A percentile compares a stretch with the other conserved stretches of the same genome.
These are phyloP conservation scores for Oemleria cerasiformis DNA, from an alignment of 306 rosid genomes.

Conservation along the genomic window DNA sequence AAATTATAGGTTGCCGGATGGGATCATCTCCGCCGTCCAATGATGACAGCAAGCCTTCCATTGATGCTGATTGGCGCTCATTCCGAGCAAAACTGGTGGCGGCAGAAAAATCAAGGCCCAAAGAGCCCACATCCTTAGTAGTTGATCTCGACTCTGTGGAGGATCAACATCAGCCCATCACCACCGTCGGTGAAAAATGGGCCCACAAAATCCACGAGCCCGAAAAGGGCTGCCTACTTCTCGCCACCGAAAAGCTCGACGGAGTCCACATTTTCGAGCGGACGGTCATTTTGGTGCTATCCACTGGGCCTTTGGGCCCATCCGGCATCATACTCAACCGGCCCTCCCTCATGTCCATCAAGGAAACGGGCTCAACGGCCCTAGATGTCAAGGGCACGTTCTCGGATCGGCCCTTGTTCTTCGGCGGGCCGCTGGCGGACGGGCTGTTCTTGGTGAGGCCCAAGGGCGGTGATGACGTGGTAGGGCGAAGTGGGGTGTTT, in stretches of 20 bases:
- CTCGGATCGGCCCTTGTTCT: slow-evolving; percentile 64
- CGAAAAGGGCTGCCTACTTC: slow-evolving; percentile 81
- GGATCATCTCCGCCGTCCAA: slow-evolving; percentile 41
- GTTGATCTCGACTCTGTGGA: slow-evolving; percentile 46
- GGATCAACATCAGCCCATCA: slow-evolving; percentile 40
- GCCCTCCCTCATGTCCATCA: slow-evolving; percentile 83
- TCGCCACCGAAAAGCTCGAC: slow-evolving; percentile 74
- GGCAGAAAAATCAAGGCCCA: slow-evolving; percentile 35
- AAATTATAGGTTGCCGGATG: slow-evolving; percentile 41
- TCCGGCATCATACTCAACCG: slow-evolving; percentile 73
- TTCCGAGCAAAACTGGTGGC: slow-evolving; percentile 86
- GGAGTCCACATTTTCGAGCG: slow-evolving; percentile 88
- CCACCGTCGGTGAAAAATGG: slow-evolving; percentile 71
- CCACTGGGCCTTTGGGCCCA: slow-evolving; percentile 70
- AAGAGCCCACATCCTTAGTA: slow-evolving; percentile 25
- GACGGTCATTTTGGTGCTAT: slow-evolving; percentile 64
- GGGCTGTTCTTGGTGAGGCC: slow-evolving; percentile 70
- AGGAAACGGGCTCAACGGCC: slow-evolving; percentile 70
- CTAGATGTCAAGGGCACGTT: slow-evolving; percentile 61
- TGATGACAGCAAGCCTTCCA: slow-evolving; percentile 34
- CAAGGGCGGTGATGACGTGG: slow-evolving; percentile 31
- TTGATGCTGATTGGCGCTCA: slow-evolving; percentile 66
- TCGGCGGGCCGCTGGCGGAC: slow-evolving; percentile 86
- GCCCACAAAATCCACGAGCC: slow-evolving; percentile 80
- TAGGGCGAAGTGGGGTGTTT: slow-evolving; percentile 66